Evolutionary conservation across 192 early-diverging fungal genomes (phyloP), one percentile per base, ranked within the genome.

Genomic region (Chytriomyces sp.): DNA sequence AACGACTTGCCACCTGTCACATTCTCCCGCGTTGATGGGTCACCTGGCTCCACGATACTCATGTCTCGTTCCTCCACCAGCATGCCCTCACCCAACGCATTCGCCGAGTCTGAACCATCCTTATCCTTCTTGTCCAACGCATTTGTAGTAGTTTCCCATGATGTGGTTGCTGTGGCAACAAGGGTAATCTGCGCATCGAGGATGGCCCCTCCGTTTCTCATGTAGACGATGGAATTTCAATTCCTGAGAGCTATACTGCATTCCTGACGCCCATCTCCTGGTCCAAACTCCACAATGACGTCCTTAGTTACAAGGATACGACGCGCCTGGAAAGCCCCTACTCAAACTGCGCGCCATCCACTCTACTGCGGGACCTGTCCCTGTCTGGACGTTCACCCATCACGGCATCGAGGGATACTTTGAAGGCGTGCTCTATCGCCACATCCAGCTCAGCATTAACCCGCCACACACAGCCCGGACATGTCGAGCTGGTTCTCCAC

Each of bases 401-500:
- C 96, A 99, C 76, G 98, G 98, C 5, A 72, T 99, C 22, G 95
- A 95, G 6, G 98, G 95, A 8, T 99, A 94, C 78, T 99, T 99
- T 84, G 96, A 99, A 73, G 85, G 92, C 1, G 86, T 90, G 36
- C 83, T 99, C 33, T 98, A 97, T 79, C 90, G 90, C 52, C 83
- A 93, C 63, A 88, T 98, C 0, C 82, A 85, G 66, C 81, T 92
- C 39, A 87, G 88, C 84, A 99, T 94, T 65, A 83, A 89, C 52
- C 98, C 98, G 69, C 60, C 4, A 92, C 92, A 6, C 96, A 98
- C 68, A 93, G 95, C 0, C 84, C 89, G 19, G 94, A 86, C 1
- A 99, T 99, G 98, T 92, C 94, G 70, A 93, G 91, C 72, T 99
- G 98, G 98, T 99, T 99, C 78, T 96, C 98, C 0, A 94, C 98